A percentile compares a stretch with the other conserved stretches of the same genome.
phyloP scores from a whole-genome alignment of 2,329 filamentous ascomycete species.

The Calonectria leucothoes region DNA sequence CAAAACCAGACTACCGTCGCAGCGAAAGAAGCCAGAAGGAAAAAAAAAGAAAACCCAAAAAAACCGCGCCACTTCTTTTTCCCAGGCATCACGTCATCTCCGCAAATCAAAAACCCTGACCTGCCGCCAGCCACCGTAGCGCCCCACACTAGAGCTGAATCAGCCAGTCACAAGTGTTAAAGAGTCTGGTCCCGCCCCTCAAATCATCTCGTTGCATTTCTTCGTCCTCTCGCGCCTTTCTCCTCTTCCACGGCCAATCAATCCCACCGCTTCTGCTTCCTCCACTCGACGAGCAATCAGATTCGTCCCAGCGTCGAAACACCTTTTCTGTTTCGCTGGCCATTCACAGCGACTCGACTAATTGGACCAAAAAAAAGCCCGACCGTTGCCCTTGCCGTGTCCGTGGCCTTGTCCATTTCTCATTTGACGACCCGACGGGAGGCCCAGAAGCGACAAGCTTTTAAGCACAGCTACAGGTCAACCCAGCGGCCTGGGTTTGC shows the following conservation, averaged over 20 bases:
- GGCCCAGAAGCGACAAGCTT: slow-evolving; percentile 24
- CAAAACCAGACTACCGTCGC: slow-evolving; percentile 14
- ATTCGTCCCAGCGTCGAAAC: slow-evolving; percentile 45
- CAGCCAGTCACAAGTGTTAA: slow-evolving; percentile 63
- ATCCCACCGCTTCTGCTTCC: slow-evolving; percentile 45
- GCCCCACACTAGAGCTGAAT: slow-evolving; percentile 57
- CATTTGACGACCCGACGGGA: slow-evolving; percentile 21
- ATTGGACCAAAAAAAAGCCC: slow-evolving; percentile 33
- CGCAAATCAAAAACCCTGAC: slow-evolving; percentile 46
- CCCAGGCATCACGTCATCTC: slow-evolving; percentile 44
- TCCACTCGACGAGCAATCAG: slow-evolving; percentile 53
- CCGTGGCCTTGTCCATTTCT: slow-evolving; percentile 11
- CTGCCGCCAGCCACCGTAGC: slow-evolving; percentile 37
- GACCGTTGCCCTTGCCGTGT: slow-evolving; percentile 25
- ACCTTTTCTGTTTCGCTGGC: slow-evolving; percentile 41
- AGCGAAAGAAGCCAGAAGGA: slow-evolving; percentile 4
- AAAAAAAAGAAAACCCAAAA: slow-evolving; percentile 16
- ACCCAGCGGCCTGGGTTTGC: slow-evolving; percentile 11
- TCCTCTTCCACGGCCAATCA: slow-evolving; percentile 62
- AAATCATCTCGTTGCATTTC: slow-evolving; percentile 64
- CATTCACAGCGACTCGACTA: slow-evolving; percentile 43
- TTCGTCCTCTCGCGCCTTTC: slow-evolving; percentile 53
- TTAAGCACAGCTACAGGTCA: slow-evolving; percentile 15
- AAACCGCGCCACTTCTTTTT: slow-evolving; percentile 32
- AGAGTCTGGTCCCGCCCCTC: slow-evolving; percentile 58